Base-by-base conservation (phyloP, 306 rosid genomes). In the Delonix regia region DNA sequence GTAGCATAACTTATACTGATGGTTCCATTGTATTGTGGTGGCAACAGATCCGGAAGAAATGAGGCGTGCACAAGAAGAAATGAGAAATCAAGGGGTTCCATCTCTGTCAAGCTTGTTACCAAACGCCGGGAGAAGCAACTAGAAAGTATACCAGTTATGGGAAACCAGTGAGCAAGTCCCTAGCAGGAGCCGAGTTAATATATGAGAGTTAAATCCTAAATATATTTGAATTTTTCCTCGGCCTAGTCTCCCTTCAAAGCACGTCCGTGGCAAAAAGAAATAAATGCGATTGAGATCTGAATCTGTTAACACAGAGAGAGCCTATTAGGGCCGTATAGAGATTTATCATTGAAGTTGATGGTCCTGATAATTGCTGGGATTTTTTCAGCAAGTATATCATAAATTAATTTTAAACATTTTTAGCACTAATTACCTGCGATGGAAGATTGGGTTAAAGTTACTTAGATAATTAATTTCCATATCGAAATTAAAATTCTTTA, bases 41-140 rank as follows among this genome's bases (percentile, higher is more conserved):
- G 72, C 27, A 77, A 90, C 90, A 94, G 98, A 94, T 85, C 97
- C 94, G 22, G 98, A 94, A 88, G 98, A 94, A 92, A 94, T 94
- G 92, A 92, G 78, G 83, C 90, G 96, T 71, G 95, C 98, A 33
- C 98, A 92, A 85, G 97, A 92, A 88, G 97, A 92, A 90, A 92
- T 94, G 97, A 89, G 97, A 87, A 87, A 61, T 81, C 97, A 92
- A 92, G 98, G 98, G 51, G 95, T 91, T 83, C 95, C 97, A 47
- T 84, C 98, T 66, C 70, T 94, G 64, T 84, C 97, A 15, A 92
- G 84, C 84, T 73, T 94, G 75, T 83, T 94, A 76, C 97, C 97
- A 1, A 92, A 96, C 64, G 94, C 91, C 41, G 92, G 78, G 45
- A 89, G 97, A 86, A 85, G 82, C 84, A 86, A 75, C 86, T 94